Percentiles rank a stretch among this genome's conserved stretches.
Evolutionary conservation across 768 basidiomycete genomes (phyloP).

Genomic region (Hortiboletus flavorubellus): DNA sequence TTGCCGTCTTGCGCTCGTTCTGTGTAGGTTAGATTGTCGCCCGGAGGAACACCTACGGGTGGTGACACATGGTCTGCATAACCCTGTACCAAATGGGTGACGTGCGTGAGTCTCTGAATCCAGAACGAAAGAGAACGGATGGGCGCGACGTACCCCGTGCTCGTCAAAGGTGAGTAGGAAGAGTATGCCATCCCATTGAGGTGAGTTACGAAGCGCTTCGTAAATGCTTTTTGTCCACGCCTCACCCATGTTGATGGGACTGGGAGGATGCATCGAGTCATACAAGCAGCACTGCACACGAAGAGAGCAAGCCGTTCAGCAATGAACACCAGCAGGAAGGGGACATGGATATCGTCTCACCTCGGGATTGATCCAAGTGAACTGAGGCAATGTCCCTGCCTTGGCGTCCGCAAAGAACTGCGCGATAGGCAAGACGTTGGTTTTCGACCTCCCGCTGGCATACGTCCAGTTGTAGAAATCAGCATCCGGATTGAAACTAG

Average conservation of each 20-base stretch:
- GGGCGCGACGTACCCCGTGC: constrained; percentile 17
- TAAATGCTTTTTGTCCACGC: constrained; percentile 23
- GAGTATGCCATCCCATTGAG: constrained; percentile 20
- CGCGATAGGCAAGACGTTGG: constrained; percentile 15
- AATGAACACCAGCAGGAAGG: background rate
- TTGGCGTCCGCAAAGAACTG: constrained; percentile 20
- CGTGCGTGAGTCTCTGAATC: background rate
- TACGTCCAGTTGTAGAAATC: constrained; percentile 22
- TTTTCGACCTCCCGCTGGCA: constrained; percentile 12
- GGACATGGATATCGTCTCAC: background rate
- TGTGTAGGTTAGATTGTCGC: constrained; percentile 24
- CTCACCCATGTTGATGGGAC: constrained; percentile 26
- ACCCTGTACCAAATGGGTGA: constrained; percentile 8
- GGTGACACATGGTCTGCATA: constrained; percentile 25
- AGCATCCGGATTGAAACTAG: constrained; percentile 26
- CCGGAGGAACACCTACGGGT: constrained; percentile 20
- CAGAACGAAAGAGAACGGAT: background rate
- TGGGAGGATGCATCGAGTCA: constrained; percentile 27
- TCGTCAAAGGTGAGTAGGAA: constrained; percentile 28
- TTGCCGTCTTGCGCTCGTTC: constrained; percentile 17
- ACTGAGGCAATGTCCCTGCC: constrained; percentile 24
- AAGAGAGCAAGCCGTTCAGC: background rate
- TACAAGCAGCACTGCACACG: constrained; percentile 20
- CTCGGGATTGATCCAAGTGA: constrained; percentile 28
- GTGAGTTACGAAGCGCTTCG: constrained; percentile 23